Conservation (phyloP, 2,329 filamentous ascomycete species). For the Monilinia fructicola region DNA sequence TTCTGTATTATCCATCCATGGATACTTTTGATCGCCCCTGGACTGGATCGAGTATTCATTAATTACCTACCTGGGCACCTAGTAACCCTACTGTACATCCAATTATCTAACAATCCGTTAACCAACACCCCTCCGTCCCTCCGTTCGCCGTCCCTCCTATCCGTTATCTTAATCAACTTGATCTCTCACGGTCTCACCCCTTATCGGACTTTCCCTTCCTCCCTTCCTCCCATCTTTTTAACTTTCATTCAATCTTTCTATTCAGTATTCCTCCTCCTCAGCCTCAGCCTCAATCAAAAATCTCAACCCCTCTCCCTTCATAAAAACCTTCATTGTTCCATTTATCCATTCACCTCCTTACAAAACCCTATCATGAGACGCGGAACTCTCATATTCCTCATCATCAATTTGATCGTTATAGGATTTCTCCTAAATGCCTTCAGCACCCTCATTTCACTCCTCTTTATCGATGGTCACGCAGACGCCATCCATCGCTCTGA, state of each 20-base stretch:
- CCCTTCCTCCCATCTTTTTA: slow-evolving; percentile 1
- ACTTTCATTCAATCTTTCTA: neutral
- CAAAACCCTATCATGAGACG: slow-evolving; percentile 37
- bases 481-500: slow-evolving; percentile 67
- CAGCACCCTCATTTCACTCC: slow-evolving; percentile 68
- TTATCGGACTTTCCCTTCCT: neutral
- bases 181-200: too few relatives aligned
- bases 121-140: too few relatives aligned
- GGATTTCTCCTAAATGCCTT: slow-evolving; percentile 64
- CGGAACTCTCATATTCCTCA: slow-evolving; percentile 40
- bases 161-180: too few relatives aligned
- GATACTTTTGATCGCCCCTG: too few relatives aligned
- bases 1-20: too few relatives aligned
- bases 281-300: neutral
- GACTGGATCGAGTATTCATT: too few relatives aligned
- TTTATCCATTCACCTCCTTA: neutral
- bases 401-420: slow-evolving; percentile 64
- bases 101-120: neutral
- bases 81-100: too few relatives aligned
- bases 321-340: neutral
- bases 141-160: neutral
- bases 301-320: neutral
- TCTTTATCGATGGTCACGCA: slow-evolving; percentile 64
- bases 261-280: too few relatives aligned
- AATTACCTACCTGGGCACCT: too few relatives aligned